Base-by-base conservation (phyloP, 2,329 filamentous ascomycete genomes). In the Colletotrichum tropicale region DNA sequence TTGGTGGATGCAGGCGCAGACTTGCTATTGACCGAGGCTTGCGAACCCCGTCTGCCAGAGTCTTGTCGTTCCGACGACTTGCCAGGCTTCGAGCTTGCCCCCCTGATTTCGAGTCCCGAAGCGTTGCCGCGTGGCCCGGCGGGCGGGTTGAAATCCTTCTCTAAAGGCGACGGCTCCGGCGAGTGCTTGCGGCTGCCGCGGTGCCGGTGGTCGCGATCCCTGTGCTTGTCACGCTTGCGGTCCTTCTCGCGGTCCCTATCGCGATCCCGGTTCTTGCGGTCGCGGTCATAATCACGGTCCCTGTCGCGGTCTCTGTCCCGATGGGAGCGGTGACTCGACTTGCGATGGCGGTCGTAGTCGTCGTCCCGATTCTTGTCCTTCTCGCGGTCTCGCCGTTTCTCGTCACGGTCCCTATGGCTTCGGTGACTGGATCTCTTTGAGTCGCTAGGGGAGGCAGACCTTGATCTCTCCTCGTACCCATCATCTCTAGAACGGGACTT, bases 371-470 rank as follows among this genome's bases (percentile, higher is more conserved):
- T 83, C 70, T 82, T 86, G 79, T 84, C 85, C 79, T 80, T 84
- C 26, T 86, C 85, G 15, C 70, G 66, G 48, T 87, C 83, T 16
- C 87, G 86, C 68, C 86, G 82, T 62, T 90, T 88, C 34, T 83
- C 83, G 72, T 86, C 87, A 73, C 88, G 87, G 56, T 94, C 91
- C 77, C 89, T 89, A 67, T 90, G 92, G 78, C 91, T 92, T 76
- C 91, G 91, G 79, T 92, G 91, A 65, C 88, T 88, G 8, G 90
- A 89, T 70, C 89, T 85, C 77, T 89, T 91, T 48, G 88, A 88
- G 12, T 89, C 88, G 15, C 91, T 90, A 2, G 90, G 90, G 4
- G 94, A 95, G 7, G 89, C 88, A 7, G 94, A 95, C 73, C 93
- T 89, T 1, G 93, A 92, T 66, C 90, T 89, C 64, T 92, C 89